A percentile compares a stretch with the other conserved stretches of the same genome.
Evolutionary conservation across 371 early-diverging fungal genomes (phyloP).

Genomic region (Rhizopus sp.): DNA sequence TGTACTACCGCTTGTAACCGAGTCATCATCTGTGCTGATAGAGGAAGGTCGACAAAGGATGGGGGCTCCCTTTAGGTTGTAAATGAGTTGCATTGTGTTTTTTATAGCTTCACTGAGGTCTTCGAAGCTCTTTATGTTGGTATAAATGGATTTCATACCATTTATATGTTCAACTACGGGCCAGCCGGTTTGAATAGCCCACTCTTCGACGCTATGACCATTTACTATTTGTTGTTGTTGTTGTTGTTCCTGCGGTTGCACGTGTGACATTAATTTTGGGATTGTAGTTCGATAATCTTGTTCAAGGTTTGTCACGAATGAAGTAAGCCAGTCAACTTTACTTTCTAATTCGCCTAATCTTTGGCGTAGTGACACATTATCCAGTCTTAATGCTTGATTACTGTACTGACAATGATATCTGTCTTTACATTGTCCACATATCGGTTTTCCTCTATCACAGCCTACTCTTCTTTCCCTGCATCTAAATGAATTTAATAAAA

Average conservation of each 20-base stretch:
- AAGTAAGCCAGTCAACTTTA: slow-evolving; percentile 20
- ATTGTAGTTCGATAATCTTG: slow-evolving; percentile 17
- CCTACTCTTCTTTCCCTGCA: slow-evolving; percentile 40
- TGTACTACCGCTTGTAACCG: neutral
- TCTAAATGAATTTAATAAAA: slow-evolving; percentile 6
- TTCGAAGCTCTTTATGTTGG: slow-evolving; percentile 29
- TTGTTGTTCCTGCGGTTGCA: slow-evolving; percentile 6
- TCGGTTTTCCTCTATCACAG: slow-evolving; percentile 36
- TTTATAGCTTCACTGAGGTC: slow-evolving; percentile 27
- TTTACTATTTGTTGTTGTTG: slow-evolving; percentile 2
- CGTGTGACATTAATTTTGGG: slow-evolving; percentile 4
- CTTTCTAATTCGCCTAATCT: slow-evolving; percentile 30
- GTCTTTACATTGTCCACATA: slow-evolving; percentile 34
- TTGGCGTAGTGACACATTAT: slow-evolving; percentile 29
- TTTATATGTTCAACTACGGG: slow-evolving; percentile 20
- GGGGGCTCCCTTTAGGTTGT: slow-evolving; percentile 12
- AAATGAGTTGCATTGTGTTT: slow-evolving; percentile 19
- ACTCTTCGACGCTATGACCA: slow-evolving; percentile 20
- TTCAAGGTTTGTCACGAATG: slow-evolving; percentile 14
- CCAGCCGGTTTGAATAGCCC: slow-evolving; percentile 33
- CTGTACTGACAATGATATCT: slow-evolving; percentile 32
- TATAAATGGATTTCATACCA: slow-evolving; percentile 28
- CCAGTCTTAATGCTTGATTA: slow-evolving; percentile 24
- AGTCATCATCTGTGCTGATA: neutral
- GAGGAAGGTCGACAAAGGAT: slow-evolving; percentile 9